Conservation (phyloP, 768 basidiomycete species). For the Suillus clintonianus region DNA sequence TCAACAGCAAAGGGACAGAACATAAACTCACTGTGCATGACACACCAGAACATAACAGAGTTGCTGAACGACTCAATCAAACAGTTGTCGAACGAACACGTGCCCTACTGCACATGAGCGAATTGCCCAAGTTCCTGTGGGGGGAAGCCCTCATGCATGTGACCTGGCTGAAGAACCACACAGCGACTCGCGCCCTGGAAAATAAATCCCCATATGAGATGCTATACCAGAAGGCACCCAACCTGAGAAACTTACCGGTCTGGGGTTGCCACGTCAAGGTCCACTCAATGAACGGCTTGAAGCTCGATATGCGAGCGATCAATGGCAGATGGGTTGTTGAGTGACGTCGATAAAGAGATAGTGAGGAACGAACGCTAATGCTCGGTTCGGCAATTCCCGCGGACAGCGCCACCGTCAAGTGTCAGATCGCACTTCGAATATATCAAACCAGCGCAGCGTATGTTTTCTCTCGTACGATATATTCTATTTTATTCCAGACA, state of each 20-base stretch:
- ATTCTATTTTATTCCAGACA: background rate
- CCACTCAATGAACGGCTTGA: conserved; percentile 15
- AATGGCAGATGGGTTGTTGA: conserved; percentile 35
- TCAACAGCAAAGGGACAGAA: conserved; percentile 38
- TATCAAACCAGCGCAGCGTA: no score
- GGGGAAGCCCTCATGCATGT: conserved; percentile 36
- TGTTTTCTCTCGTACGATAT: no score
- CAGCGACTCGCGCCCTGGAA: conserved; percentile 26
- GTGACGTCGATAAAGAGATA: no score
- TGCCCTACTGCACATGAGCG: conserved; percentile 36
- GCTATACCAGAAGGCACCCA: conserved; percentile 11
- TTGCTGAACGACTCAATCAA: conserved; percentile 44
- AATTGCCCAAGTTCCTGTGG: conserved; percentile 41
- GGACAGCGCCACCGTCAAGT: no score
- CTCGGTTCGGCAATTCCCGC: no score
- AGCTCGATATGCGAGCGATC: conserved; percentile 27
- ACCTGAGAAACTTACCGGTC: conserved; percentile 3
- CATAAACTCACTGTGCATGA: conserved; percentile 42
- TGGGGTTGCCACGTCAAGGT: conserved; percentile 1
- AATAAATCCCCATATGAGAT: conserved; percentile 24
- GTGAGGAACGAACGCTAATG: no score
- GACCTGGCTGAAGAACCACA: conserved; percentile 38
- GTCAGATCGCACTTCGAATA: no score
- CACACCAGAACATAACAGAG: conserved; percentile 45
- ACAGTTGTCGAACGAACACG: conserved; percentile 35